Evolutionary conservation across 163 green algal genomes (phyloP).

Genomic region (Scenedesmus sp.): DNA sequence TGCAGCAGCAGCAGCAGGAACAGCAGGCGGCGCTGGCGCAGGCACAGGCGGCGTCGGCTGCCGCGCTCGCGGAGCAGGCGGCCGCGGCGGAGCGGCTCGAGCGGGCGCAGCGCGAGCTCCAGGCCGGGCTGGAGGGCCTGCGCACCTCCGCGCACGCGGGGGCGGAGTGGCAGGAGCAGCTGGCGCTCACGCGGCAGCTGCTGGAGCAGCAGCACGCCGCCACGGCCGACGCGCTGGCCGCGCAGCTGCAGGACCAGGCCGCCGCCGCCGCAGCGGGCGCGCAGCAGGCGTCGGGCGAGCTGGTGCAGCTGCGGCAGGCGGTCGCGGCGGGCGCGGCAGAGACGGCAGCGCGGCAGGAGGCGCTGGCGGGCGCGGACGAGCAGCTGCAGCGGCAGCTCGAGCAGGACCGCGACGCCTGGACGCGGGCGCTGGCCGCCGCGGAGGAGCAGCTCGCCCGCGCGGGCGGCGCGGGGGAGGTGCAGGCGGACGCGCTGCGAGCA

Average conservation of each 20-base stretch:
- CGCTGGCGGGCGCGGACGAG: background rate
- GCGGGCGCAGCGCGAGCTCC: background rate
- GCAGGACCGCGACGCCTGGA: too few species aligned
- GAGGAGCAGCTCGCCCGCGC: too few species aligned
- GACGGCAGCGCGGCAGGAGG: background rate
- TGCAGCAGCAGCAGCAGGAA: background rate
- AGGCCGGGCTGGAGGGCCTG: too few species aligned
- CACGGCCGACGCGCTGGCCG: background rate
- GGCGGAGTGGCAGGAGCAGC: background rate
- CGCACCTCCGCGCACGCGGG: too few species aligned
- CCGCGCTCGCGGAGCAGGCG: background rate
- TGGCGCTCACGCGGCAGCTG: background rate
- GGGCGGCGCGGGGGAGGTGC: too few species aligned
- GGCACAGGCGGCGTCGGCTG: constrained; percentile 11
- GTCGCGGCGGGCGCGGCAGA: constrained; percentile 7
- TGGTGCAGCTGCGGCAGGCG: background rate
- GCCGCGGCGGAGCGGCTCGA: background rate
- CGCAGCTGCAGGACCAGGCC: constrained; percentile 1
- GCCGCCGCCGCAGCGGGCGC: background rate
- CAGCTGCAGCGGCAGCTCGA: background rate
- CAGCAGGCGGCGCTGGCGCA: background rate
- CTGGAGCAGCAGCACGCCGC: background rate
- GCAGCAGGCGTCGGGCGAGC: background rate
- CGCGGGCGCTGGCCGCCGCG: too few species aligned
- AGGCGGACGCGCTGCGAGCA: too few species aligned